phyloP scores from a whole-genome alignment of 192 early-diverging fungal genomes.

The Rhizoclosmatium globosum region DNA sequence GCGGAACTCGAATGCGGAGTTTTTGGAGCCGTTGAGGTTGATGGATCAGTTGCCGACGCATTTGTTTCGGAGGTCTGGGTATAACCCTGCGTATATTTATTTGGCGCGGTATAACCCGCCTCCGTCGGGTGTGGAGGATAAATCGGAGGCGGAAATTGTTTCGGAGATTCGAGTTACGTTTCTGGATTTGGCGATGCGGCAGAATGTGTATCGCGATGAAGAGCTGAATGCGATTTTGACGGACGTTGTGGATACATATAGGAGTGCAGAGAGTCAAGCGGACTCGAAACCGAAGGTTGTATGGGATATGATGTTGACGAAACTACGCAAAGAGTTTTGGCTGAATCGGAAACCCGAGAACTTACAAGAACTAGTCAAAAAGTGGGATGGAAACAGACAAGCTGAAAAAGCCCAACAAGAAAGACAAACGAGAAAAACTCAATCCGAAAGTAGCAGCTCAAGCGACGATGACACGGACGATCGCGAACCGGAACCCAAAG shows the following conservation, averaged over 20 bases:
- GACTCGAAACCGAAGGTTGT: neutral
- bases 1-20: neutral
- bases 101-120: neutral
- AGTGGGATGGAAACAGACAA: neutral
- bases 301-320: neutral
- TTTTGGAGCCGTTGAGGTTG: neutral
- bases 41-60: conserved; percentile 20
- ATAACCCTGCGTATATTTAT: conserved; percentile 24
- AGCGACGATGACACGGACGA: neutral
- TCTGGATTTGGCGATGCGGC: conserved; percentile 4
- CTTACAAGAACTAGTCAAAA: neutral
- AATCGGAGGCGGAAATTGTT: conserved; percentile 6
- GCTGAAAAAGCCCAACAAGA: too few relatives aligned
- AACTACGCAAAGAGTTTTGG: conserved; percentile 30
- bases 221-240: conserved; percentile 9
- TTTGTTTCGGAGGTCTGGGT: conserved; percentile 19
- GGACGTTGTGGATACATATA: conserved; percentile 12
- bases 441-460: neutral
- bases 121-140: neutral
- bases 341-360: conserved; percentile 17
- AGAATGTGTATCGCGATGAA: conserved; percentile 7
- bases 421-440: neutral
- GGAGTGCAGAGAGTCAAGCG: neutral
- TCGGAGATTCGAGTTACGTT: conserved; percentile 14
- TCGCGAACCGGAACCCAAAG: neutral